Evolutionary conservation across 2,329 filamentous ascomycete species (phyloP), one percentile per base, ranked within the genome.

Genomic region (Pezizomycotina sp.): DNA sequence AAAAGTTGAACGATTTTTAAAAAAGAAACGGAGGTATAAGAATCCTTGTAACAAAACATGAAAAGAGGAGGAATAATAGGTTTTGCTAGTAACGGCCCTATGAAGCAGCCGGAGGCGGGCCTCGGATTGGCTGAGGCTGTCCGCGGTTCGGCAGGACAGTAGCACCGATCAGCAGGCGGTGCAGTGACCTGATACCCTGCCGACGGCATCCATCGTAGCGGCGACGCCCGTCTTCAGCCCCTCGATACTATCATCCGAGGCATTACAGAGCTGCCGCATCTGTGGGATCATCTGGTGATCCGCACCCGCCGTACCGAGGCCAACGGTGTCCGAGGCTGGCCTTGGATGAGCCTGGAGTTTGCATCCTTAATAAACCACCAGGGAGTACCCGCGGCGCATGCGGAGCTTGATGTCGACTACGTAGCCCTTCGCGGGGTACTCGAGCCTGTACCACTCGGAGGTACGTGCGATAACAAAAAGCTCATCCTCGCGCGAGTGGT

Each of bases 371-470:
- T 52, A 38, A 64, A 61, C 68, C 68, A 74, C 57, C 61, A 63
- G 3, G 60, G 51, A 27, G 61, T n/a, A 57, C 15, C 63, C 65
- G 23, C 60, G 59, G 10, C 66, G 62, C 6, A 58, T 54, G 34
- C 58, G 59, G 31, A 72, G 57, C 27, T 59, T 60, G n/a, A 73
- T 55, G 23, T 69, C 62, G 23, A 78, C 55, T 2, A 58, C 56
- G n/a, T 71, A 51, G 12, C 57, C 56, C 28, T 52, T 58, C 13
- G 48, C 44, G 6, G 52, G 43, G 48, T 75, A 77, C 23, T 63
- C 62, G 5, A 78, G 53, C 6, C 60, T 60, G 33, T 69, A 63
- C 62, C 66, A 72, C 47, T 74, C 69, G 2, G 72, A 55, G 1
- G 64, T 59, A 43, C 65, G 62, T 37, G 66, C 60, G 13, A 65